Evolutionary conservation across 306 rosid genomes (phyloP).

Genomic region (Begonia masoniana): DNA sequence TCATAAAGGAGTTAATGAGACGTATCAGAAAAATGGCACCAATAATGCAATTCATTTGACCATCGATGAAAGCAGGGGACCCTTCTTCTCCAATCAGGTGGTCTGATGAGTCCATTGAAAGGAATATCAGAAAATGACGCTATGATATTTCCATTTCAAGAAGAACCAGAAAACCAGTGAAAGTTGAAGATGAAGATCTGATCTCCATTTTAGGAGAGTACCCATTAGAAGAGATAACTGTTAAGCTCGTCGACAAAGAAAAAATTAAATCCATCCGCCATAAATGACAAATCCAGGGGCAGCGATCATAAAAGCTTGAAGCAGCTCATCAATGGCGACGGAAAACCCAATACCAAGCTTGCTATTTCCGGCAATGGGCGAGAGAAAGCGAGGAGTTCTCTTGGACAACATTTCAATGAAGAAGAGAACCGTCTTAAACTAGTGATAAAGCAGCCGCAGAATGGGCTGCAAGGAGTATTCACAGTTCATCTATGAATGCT

Average conservation of each 20-base stretch:
- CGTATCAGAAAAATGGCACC: too few species aligned
- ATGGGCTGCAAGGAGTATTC: slow-evolving; percentile 34
- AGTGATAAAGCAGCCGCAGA: slow-evolving; percentile 35
- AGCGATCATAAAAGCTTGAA: slow-evolving; percentile 54
- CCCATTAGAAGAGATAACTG: too few species aligned
- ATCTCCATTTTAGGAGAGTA: slow-evolving; percentile 6
- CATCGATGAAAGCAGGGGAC: too few species aligned
- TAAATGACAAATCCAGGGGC: too few species aligned
- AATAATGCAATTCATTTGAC: too few species aligned
- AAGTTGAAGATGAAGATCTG: slow-evolving; percentile 11
- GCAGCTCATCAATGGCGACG: slow-evolving; percentile 45
- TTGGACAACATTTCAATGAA: too few species aligned
- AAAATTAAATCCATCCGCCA: neutral
- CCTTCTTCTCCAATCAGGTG: too few species aligned
- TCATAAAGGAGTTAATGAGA: too few species aligned
- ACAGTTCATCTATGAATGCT: too few species aligned
- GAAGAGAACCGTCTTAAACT: slow-evolving; percentile 60
- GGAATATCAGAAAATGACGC: slow-evolving; percentile 26
- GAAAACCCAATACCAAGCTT: neutral
- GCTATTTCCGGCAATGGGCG: neutral
- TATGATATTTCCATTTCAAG: slow-evolving; percentile 69
- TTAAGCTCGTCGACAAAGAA: too few species aligned
- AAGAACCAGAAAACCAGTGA: slow-evolving; percentile 56
- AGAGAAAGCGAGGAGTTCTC: too few species aligned
- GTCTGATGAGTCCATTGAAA: too few species aligned